These are phyloP conservation scores for Tetrapisispora iriomotensis DNA, from an alignment of 805 yeast genomes.

Conservation along the genomic window DNA sequence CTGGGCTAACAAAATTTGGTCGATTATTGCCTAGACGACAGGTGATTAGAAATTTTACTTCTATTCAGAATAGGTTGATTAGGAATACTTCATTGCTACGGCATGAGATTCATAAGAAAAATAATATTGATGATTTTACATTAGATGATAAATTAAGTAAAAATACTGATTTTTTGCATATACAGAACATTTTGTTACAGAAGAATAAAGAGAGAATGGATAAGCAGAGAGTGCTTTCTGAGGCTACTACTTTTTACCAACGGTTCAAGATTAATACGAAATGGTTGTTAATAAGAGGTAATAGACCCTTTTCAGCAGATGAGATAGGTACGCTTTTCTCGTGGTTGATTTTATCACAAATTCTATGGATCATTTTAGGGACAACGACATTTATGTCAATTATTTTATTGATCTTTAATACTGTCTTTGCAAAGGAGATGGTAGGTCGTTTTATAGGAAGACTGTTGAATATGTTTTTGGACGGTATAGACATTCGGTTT, in stretches of 20 bases:
- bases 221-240: conserved; percentile 3
- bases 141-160: conserved; percentile 10
- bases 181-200: conserved; percentile 5
- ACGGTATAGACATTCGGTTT: conserved; percentile 70
- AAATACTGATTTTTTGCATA: conserved; percentile 14
- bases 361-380: conserved; percentile 65
- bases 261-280: conserved; percentile 47
- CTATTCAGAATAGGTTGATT: too few species aligned
- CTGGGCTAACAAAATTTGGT: too few species aligned
- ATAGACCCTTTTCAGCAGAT: conserved; percentile 80
- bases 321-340: conserved; percentile 81
- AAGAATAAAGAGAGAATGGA: conserved; percentile 6
- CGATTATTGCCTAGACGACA: too few species aligned
- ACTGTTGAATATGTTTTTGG: conserved; percentile 48
- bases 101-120: not conserved
- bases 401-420: conserved; percentile 60
- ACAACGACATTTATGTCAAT: conserved; percentile 88
- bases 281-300: conserved; percentile 68
- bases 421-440: conserved; percentile 79
- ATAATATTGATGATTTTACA: not conserved
- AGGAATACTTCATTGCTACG: too few species aligned
- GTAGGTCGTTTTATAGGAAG: conserved; percentile 78
- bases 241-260: conserved; percentile 11
- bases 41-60: too few species aligned
- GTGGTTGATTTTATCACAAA: conserved; percentile 83